Evolutionary conservation across 139 green algal genomes (phyloP).

Genomic region (Nannochloris sp.): DNA sequence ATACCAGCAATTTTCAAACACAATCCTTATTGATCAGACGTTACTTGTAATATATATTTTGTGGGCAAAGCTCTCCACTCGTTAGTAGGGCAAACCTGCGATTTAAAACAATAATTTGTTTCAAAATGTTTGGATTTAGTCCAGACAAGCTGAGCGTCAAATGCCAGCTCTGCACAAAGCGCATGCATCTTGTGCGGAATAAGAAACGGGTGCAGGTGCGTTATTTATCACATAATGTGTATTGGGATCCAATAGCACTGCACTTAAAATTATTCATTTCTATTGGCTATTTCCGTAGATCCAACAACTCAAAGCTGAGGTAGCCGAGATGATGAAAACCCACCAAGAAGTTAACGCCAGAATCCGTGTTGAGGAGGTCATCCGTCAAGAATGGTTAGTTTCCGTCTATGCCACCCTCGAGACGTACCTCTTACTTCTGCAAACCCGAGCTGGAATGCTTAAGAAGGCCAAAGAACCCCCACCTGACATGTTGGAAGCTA

Average conservation of each 20-base stretch:
- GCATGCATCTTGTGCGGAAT: slow-evolving; percentile 74
- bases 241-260: background rate
- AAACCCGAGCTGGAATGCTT: slow-evolving; percentile 66
- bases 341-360: slow-evolving; percentile 70
- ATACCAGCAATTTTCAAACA: too few relatives aligned
- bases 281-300: slow-evolving; percentile 34
- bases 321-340: slow-evolving; percentile 59
- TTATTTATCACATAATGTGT: background rate
- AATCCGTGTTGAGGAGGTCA: slow-evolving; percentile 82
- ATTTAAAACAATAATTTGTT: too few relatives aligned
- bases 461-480: slow-evolving; percentile 64
- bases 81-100: too few relatives aligned
- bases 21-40: too few relatives aligned
- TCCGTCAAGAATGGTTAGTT: slow-evolving; percentile 63
- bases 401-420: slow-evolving; percentile 49
- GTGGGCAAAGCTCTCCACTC: too few relatives aligned
- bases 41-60: too few relatives aligned
- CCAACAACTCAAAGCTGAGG: slow-evolving; percentile 54
- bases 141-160: slow-evolving; percentile 38
- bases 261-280: background rate
- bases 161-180: slow-evolving; percentile 50
- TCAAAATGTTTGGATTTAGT: background rate
- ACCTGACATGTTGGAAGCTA: slow-evolving; percentile 60
- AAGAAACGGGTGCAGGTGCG: slow-evolving; percentile 33
- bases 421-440: slow-evolving; percentile 85